phyloP scores from a whole-genome alignment of 139 green algal genomes.

The Tetradesmus lagerheimii region DNA sequence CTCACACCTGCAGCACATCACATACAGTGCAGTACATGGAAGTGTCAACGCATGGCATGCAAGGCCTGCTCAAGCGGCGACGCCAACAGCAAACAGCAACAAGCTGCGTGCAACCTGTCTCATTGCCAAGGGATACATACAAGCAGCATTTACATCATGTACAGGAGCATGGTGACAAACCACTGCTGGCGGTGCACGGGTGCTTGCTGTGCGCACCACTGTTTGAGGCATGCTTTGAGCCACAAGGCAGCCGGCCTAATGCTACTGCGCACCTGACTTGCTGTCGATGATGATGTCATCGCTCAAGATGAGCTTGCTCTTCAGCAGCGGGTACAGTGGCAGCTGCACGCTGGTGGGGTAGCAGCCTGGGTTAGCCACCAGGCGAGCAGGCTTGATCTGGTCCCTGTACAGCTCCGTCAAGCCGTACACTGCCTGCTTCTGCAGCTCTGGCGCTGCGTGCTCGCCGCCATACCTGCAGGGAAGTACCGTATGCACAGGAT shows the following conservation, averaged over 20 bases:
- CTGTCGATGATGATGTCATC: constrained; percentile 98
- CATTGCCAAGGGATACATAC: too few species aligned
- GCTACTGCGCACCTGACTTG: constrained; percentile 83
- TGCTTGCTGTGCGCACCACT: too few species aligned
- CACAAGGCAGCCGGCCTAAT: neutral
- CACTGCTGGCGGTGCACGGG: too few species aligned
- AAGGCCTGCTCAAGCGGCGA: too few species aligned
- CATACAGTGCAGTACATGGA: neutral
- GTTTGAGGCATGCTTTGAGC: neutral
- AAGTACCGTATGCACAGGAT: neutral
- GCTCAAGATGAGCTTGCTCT: constrained; percentile 78
- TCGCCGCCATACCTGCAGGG: constrained; percentile 87
- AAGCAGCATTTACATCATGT: too few species aligned
- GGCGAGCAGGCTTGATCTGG: constrained; percentile 77
- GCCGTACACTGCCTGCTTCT: constrained; percentile 97
- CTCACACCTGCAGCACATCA: constrained; percentile 77
- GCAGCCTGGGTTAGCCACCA: constrained; percentile 99
- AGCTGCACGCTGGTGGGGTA: constrained; percentile 95
- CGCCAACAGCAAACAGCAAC: neutral
- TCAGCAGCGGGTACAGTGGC: constrained; percentile 85
- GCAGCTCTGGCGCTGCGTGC: constrained; percentile 93
- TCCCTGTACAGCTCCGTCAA: constrained; percentile 95
- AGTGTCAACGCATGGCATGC: neutral
- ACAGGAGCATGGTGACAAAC: too few species aligned
- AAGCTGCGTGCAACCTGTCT: neutral